Evolutionary conservation across 2,329 filamentous ascomycete genomes (phyloP).

Genomic region (Neonectria neomacrospora): DNA sequence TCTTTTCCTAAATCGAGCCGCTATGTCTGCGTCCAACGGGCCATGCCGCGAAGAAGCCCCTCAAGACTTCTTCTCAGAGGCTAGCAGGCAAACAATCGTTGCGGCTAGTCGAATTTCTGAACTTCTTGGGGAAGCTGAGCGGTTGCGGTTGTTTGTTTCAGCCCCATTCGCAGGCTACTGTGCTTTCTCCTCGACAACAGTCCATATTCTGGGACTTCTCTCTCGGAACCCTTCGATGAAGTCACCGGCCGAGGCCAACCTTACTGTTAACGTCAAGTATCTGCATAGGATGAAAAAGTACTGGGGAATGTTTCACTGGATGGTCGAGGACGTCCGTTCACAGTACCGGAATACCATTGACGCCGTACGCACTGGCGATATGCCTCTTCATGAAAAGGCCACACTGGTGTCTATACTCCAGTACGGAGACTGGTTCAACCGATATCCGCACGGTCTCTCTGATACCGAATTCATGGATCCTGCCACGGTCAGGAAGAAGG

Average conservation of each 20-base stretch:
- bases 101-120: conserved; percentile 89
- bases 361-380: conserved; percentile 75
- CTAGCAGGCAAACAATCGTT: conserved; percentile 79
- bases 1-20: conserved; percentile 90
- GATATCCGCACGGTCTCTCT: conserved; percentile 92
- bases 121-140: conserved; percentile 82
- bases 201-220: conserved; percentile 94
- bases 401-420: conserved; percentile 79
- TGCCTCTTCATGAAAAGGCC: conserved; percentile 57
- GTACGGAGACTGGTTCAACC: conserved; percentile 97
- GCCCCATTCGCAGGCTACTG: conserved; percentile 96
- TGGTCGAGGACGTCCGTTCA: conserved; percentile 91
- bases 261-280: conserved; percentile 89
- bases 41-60: conserved; percentile 77
- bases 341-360: conserved; percentile 89
- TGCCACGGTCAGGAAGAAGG: conserved; percentile 72
- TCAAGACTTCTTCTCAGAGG: conserved; percentile 79
- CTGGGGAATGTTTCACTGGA: conserved; percentile 99
- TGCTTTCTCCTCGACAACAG: conserved; percentile 90
- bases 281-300: conserved; percentile 95
- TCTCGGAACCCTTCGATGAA: conserved; percentile 83
- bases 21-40: conserved; percentile 75
- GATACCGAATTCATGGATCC: conserved; percentile 86
- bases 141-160: conserved; percentile 74
- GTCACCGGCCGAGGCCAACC: conserved; percentile 81